Evolutionary conservation across 2,329 filamentous ascomycete species (phyloP), one percentile per base, ranked within the genome.

Genomic region (Rhexocercosporidium sp.): DNA sequence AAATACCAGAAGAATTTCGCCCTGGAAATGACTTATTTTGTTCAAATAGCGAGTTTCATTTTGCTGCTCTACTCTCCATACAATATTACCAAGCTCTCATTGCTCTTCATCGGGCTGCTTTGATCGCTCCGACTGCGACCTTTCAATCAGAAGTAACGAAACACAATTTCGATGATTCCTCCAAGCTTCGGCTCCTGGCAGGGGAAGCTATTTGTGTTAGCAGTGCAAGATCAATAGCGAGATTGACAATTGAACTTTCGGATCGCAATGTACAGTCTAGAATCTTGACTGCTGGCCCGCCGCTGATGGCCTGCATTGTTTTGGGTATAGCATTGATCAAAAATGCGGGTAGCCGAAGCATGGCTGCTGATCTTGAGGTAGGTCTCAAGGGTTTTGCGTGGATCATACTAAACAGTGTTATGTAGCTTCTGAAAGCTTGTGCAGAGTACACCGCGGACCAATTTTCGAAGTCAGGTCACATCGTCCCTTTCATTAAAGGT

Each of bases 71-170:
- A 31, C 39, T 61, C 3, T 61, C 59, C 27, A 61, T 61, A 27
- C 59, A 61, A 47, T 61, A 61, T 27, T 61, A 61, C 25, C 59
- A 61, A 44, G 44, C 59, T 7, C 27, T 61, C 34, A 61, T 61
- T 47, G 37, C 59, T 29, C 39, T 61, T 7, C 59, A 61, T 31
- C 39, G 59, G 2, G 59, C 59, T 29, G 59, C 59, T 4, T n/a
- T 61, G 20, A 29, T 61, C 22, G 27, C 39, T 18, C 59, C 59
- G 11, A 22, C 34, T 5, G 46, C 39, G 1, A 44, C 37, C 8
- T 61, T 61, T 22, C 39, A n/a, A 27, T 22, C 22, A 16, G 59
- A 61, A 61, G 59, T 61, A 12, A 37, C 37, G 27, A 46, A 29
- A 7, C 25, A 61, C 29, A 44, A 8, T 14, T 61, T 44, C 25